Conservation (phyloP, 371 early-diverging fungal genomes). For the Sporodiniella umbellata region DNA sequence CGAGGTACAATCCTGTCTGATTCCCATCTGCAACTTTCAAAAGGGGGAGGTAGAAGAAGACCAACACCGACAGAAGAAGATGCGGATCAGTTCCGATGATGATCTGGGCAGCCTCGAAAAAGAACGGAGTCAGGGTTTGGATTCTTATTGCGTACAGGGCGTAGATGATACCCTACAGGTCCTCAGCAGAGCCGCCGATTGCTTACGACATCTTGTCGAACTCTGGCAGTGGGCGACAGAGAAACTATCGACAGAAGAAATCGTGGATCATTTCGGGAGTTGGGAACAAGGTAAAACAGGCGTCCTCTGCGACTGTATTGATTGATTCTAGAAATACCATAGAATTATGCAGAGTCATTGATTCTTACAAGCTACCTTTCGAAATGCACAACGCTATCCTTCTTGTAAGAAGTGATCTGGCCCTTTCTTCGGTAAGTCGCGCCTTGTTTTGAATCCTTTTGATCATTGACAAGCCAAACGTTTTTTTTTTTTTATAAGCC, state of each 20-base stretch:
- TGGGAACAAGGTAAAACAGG: slow-evolving; percentile 32
- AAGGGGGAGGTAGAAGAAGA: not conserved
- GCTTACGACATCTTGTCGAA: slow-evolving; percentile 35
- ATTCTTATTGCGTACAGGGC: slow-evolving; percentile 40
- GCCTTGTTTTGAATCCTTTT: not conserved
- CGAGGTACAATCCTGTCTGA: slow-evolving; percentile 39
- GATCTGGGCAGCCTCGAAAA: slow-evolving; percentile 3
- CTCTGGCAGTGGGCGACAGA: slow-evolving; percentile 39
- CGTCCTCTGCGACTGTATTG: not conserved
- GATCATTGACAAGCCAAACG: not conserved
- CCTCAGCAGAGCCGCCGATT: slow-evolving; percentile 39
- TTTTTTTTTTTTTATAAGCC: slow-evolving; percentile 18
- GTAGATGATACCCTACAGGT: slow-evolving; percentile 40
- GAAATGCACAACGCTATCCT: slow-evolving; percentile 44
- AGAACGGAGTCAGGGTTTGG: slow-evolving; percentile 27
- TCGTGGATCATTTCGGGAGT: slow-evolving; percentile 18
- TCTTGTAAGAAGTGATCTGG: slow-evolving; percentile 39
- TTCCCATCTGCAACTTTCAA: slow-evolving; percentile 32
- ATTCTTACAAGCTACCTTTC: slow-evolving; percentile 39
- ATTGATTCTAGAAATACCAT: not conserved
- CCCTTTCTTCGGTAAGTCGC: slow-evolving; percentile 36
- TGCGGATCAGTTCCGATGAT: not conserved
- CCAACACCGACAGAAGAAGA: slow-evolving; percentile 9
- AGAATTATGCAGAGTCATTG: slow-evolving; percentile 34
- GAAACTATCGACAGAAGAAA: slow-evolving; percentile 22